Evolutionary conservation across 2,329 filamentous ascomycete genomes (phyloP).

Genomic region (Orbilia javanica): DNA sequence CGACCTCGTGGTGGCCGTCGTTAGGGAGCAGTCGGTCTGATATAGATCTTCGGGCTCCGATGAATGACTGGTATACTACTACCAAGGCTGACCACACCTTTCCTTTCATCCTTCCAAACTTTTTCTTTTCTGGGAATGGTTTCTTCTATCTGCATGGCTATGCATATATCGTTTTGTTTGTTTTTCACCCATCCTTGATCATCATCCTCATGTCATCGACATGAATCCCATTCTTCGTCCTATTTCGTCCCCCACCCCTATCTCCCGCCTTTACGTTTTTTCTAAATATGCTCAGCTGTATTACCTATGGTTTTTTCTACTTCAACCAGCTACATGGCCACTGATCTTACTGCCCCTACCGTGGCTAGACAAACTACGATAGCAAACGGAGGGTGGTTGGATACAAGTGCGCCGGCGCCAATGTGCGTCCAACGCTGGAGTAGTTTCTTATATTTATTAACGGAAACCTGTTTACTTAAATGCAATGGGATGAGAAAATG

Average conservation of each 20-base stretch:
- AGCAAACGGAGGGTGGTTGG: too few relatives aligned
- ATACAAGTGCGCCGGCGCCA: background rate
- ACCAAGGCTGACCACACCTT: background rate
- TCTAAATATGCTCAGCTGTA: too few relatives aligned
- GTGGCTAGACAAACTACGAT: background rate
- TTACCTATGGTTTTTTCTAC: background rate
- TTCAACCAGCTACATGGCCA: background rate
- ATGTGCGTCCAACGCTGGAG: background rate
- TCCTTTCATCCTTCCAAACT: background rate
- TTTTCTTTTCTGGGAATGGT: background rate
- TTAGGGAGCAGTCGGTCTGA: background rate
- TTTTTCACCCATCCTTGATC: background rate
- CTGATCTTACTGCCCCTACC: background rate
- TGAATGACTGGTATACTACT: background rate
- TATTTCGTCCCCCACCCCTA: too few relatives aligned
- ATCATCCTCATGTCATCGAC: background rate
- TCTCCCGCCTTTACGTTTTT: too few relatives aligned
- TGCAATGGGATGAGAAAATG: background rate
- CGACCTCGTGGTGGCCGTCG: constrained; percentile 35
- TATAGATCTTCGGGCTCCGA: background rate
- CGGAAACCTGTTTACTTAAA: background rate
- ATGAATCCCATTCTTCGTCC: too few relatives aligned
- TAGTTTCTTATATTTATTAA: background rate
- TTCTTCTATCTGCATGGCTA: background rate
- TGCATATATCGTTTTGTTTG: background rate